These are phyloP conservation scores for Begonia peltatifolia DNA, from an alignment of 306 rosid species.

Conservation along the genomic window DNA sequence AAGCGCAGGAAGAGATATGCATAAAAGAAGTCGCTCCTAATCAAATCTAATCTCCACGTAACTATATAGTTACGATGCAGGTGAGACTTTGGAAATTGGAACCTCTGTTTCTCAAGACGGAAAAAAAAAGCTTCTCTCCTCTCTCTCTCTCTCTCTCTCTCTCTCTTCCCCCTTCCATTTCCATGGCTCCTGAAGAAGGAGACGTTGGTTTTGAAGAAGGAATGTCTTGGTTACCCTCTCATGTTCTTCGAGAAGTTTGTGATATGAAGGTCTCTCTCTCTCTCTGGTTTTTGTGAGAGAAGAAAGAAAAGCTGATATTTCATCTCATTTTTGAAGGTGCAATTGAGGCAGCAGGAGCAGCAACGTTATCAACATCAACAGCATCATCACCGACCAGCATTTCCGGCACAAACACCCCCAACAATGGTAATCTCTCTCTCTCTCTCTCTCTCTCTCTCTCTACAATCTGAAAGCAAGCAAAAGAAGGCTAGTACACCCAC, in stretches of 20 bases:
- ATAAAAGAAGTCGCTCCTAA: not conserved
- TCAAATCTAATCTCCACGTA: slow-evolving; percentile 9
- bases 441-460: no score
- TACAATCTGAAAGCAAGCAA: no score
- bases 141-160: slow-evolving; percentile 11
- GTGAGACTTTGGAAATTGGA: slow-evolving; percentile 32
- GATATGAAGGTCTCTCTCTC: slow-evolving; percentile 23
- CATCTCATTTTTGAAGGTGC: slow-evolving; percentile 8
- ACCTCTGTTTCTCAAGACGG: no score
- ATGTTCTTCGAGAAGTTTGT: slow-evolving; percentile 32
- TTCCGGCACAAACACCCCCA: slow-evolving; percentile 12
- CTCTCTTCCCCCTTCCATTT: slow-evolving; percentile 3
- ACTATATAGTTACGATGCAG: slow-evolving; percentile 46
- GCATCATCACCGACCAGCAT: slow-evolving; percentile 6
- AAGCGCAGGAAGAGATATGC: not conserved
- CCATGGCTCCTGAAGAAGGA: slow-evolving; percentile 30
- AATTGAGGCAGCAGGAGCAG: slow-evolving; percentile 6
- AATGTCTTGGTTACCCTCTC: slow-evolving; percentile 46
- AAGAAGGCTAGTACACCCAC: no score
- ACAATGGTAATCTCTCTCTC: slow-evolving; percentile 16
- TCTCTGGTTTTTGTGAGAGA: not conserved
- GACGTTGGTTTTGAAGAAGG: slow-evolving; percentile 47
- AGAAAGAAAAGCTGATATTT: not conserved
- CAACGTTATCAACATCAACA: slow-evolving; percentile 2
- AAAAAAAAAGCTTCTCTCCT: slow-evolving; percentile 6